Base-by-base conservation (phyloP, 192 early-diverging fungal species). In the Dispira simplex region DNA sequence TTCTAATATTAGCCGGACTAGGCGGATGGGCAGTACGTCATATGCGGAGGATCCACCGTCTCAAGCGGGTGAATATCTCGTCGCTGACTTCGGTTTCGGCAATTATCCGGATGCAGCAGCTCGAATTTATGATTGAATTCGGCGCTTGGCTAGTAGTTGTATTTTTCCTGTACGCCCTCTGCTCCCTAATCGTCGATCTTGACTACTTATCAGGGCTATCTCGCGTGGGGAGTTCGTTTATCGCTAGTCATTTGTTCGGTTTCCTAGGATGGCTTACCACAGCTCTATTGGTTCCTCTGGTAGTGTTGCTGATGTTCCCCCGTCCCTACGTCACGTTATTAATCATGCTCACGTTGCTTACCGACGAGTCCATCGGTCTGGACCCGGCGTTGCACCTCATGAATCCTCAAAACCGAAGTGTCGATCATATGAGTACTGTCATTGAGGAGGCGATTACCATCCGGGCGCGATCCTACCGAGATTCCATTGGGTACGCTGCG, bases 51-150 rank as follows among this genome's bases (percentile, higher is more conserved):
- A 11, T 39, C 39, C 59, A 46, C n/a, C 59, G 59, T 20, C 23
- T 62, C n/a, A 25, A 39, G 43, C 32, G 59, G 39, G 16, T 62
- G 26, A 39, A 62, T 11, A 62, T 62, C 16, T 23, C 39, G 44
- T 23, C 59, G 0, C n/a, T 62, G n/a, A 62, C 59, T 21, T 62
- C 59, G 59, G 59, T 62, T 9, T 62, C 59, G 44, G 59, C 59
- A 21, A 62, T 62, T n/a, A 62, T 62, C 43, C 32, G 59, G 4
- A 62, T 62, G 59, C 59, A 62, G 59, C 59, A 62, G 59, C 59
- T 62, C 28, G 59, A 62, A 25, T 62, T 62, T 45, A 14, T 62
- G 14, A 39, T 62, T 25, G 59, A 62, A 25, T 62, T 46, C 59
- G 59, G 26, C 26, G 12, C n/a, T 14, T 62, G 46, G n/a, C 45